phyloP scores from a whole-genome alignment of 176 grass and related monocot genomes.

The Sorghum bicolor region Sorghum_bicolor_NCBIv3 NC_012873.2:64741501-64742000 shows the following conservation, averaged over 20 bases:
- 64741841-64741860: too few relatives aligned
- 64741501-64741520: conserved; percentile 70
- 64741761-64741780: conserved; percentile 66
- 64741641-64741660: conserved; percentile 87
- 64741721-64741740: conserved; percentile 90
- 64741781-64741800: conserved; percentile 74
- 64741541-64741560: conserved; percentile 16
- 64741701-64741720: conserved; percentile 65
- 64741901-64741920: neutral
- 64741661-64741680: conserved; percentile 92
- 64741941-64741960: too few relatives aligned
- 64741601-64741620: conserved; percentile 69
- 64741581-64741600: neutral
- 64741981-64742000: too few relatives aligned
- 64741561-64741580: neutral
- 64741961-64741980: too few relatives aligned
- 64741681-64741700: conserved; percentile 51
- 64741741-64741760: conserved; percentile 76
- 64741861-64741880: too few relatives aligned
- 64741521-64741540: conserved; percentile 13
- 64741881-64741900: neutral
- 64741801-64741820: conserved; percentile 87
- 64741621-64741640: conserved; percentile 85
- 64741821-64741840: conserved; percentile 44
- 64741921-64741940: neutral